A percentile compares a stretch with the other conserved stretches of the same genome.
Conservation (phyloP, 768 basidiomycete species). For the Tricholoma sp. region DNA sequence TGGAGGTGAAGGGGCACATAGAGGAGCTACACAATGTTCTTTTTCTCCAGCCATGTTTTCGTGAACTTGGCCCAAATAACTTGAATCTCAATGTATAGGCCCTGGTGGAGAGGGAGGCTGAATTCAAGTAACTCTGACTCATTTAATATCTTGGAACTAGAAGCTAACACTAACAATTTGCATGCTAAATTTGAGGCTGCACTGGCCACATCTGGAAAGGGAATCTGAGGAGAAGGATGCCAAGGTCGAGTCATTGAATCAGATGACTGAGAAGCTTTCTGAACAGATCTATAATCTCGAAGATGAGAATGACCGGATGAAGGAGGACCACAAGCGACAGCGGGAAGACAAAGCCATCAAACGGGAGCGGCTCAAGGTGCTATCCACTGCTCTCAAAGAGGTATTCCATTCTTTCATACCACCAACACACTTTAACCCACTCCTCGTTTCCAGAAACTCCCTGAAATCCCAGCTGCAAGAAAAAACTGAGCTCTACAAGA, state of each 20-base stretch:
- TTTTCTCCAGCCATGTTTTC: too few species aligned
- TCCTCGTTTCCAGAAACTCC: slow-evolving; percentile 47
- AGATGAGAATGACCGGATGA: slow-evolving; percentile 75
- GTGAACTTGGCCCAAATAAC: too few species aligned
- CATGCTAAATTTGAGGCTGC: slow-evolving; percentile 73
- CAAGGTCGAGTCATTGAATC: slow-evolving; percentile 67
- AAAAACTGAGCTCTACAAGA: slow-evolving; percentile 61
- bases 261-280: slow-evolving; percentile 76
- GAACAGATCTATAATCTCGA: slow-evolving; percentile 82
- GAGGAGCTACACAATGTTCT: slow-evolving; percentile 78
- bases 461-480: slow-evolving; percentile 67
- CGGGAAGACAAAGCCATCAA: slow-evolving; percentile 75
- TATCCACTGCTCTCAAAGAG: slow-evolving; percentile 77
- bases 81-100: too few species aligned
- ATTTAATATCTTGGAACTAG: slow-evolving; percentile 62
- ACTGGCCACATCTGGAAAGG: slow-evolving; percentile 65
- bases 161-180: slow-evolving; percentile 64
- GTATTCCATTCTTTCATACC: slow-evolving; percentile 31
- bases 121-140: slow-evolving; percentile 69
- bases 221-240: slow-evolving; percentile 78
- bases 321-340: slow-evolving; percentile 62
- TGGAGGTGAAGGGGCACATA: slow-evolving; percentile 71
- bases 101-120: too few species aligned
- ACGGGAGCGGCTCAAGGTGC: slow-evolving; percentile 58
- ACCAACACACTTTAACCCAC: neutral